Conservation (phyloP, 306 rosid genomes). For the Oemleria cerasiformis region DNA sequence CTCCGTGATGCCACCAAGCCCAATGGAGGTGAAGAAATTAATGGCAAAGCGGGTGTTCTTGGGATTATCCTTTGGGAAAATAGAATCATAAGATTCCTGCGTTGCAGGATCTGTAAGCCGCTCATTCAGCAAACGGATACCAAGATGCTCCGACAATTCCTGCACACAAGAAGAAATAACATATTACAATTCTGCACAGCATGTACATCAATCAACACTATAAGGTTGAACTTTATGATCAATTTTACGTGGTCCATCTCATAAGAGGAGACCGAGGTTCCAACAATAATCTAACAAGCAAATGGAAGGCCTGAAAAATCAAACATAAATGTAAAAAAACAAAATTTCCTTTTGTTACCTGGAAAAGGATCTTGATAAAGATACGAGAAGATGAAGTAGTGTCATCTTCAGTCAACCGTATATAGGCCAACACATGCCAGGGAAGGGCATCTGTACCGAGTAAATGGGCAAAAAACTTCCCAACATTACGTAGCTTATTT, state of each 20-base stretch:
- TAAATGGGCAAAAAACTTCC: constrained; percentile 80
- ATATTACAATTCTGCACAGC: background rate
- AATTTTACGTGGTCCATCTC: background rate
- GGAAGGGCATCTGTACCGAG: constrained; percentile 90
- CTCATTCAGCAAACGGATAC: constrained; percentile 66
- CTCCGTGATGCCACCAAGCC: constrained; percentile 93
- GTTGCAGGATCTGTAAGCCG: constrained; percentile 53
- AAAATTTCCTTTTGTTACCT: constrained; percentile 37
- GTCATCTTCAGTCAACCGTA: constrained; percentile 86
- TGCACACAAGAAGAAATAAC: constrained; percentile 37
- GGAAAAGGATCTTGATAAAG: constrained; percentile 86
- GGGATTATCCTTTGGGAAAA: constrained; percentile 82
- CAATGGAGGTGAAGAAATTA: constrained; percentile 92
- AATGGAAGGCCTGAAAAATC: background rate
- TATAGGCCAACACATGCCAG: constrained; percentile 79
- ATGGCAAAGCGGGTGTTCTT: constrained; percentile 87
- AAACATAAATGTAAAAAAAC: background rate
- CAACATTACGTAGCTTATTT: constrained; percentile 75
- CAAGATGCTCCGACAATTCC: constrained; percentile 90
- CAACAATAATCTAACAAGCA: background rate
- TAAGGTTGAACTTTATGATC: background rate
- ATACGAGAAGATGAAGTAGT: constrained; percentile 87
- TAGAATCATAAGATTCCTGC: constrained; percentile 71
- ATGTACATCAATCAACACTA: background rate
- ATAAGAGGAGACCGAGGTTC: background rate